These are phyloP conservation scores for Papiliotrema nemorosa DNA, from an alignment of 1,284 basidiomycete genomes.

Conservation along the genomic window DNA sequence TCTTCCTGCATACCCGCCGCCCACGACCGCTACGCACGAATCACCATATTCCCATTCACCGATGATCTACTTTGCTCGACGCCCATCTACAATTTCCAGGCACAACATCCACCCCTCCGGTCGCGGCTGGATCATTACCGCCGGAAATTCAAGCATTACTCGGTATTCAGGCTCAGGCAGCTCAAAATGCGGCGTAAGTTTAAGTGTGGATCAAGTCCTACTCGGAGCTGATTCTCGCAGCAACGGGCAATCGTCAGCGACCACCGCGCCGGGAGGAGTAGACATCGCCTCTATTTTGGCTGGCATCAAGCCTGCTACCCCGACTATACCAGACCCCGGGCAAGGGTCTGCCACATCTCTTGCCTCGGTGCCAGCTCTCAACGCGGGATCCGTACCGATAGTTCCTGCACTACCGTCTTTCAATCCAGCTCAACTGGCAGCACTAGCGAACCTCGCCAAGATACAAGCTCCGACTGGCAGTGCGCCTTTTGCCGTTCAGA, in stretches of 20 bases:
- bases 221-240: neutral
- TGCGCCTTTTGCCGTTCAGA: too few relatives aligned
- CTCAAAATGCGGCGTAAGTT: neutral
- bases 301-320: too few relatives aligned
- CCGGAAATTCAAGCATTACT: constrained; percentile 42
- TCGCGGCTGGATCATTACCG: constrained; percentile 21
- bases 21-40: neutral
- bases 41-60: neutral
- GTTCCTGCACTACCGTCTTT: too few relatives aligned
- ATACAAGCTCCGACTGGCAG: too few relatives aligned
- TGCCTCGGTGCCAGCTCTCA: constrained; percentile 1
- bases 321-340: too few relatives aligned
- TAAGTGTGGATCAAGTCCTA: neutral
- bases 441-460: constrained; percentile 22
- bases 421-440: constrained; percentile 26
- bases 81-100: constrained; percentile 2
- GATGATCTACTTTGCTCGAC: neutral
- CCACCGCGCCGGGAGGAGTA: constrained; percentile 4
- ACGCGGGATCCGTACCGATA: too few relatives aligned
- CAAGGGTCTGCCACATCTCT: too few relatives aligned
- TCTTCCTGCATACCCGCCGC: constrained; percentile 2
- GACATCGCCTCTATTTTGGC: constrained; percentile 31
- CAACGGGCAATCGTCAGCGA: neutral
- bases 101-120: constrained; percentile 11
- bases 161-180: constrained; percentile 11